phyloP scores from a whole-genome alignment of 1,139 yeast genomes.

The Geotrichum siamense region DNA sequence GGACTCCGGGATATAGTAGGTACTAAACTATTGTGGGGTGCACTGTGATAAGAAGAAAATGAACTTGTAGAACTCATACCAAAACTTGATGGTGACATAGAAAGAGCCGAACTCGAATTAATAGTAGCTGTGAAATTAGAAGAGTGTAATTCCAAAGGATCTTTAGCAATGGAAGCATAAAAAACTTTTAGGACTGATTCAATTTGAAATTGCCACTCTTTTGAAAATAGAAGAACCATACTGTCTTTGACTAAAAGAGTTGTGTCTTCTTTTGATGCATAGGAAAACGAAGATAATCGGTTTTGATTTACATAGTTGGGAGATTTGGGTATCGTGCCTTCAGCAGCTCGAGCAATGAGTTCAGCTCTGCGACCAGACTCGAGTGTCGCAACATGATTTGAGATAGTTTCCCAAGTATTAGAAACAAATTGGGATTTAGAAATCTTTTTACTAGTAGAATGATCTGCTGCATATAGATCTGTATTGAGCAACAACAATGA shows the following conservation, averaged over 20 bases:
- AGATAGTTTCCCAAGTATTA: constrained; percentile 28
- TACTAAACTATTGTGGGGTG: constrained; percentile 6
- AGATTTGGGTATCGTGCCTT: background rate
- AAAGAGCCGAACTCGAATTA: constrained; percentile 1
- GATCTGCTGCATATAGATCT: constrained; percentile 35
- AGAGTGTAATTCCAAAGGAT: constrained; percentile 26
- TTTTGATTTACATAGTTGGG: constrained; percentile 1
- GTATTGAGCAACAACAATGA: constrained; percentile 61
- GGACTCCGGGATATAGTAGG: constrained; percentile 18
- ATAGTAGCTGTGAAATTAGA: background rate
- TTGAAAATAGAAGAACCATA: constrained; percentile 21
- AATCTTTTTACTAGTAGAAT: constrained; percentile 34
- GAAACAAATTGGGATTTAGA: constrained; percentile 29
- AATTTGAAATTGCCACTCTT: constrained; percentile 29
- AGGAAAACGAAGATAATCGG: constrained; percentile 17
- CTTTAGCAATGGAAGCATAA: constrained; percentile 28
- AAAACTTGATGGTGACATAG: constrained; percentile 4
- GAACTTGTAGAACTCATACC: constrained; percentile 13
- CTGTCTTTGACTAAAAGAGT: constrained; percentile 24
- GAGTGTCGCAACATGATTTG: constrained; percentile 10
- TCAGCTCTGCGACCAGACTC: background rate
- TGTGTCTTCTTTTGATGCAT: constrained; percentile 20
- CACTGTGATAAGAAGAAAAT: constrained; percentile 6
- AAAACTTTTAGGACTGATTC: constrained; percentile 27
- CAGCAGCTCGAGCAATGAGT: background rate